phyloP scores from a whole-genome alignment of 345 rosid species.

The Lumnitzera littorea region DNA sequence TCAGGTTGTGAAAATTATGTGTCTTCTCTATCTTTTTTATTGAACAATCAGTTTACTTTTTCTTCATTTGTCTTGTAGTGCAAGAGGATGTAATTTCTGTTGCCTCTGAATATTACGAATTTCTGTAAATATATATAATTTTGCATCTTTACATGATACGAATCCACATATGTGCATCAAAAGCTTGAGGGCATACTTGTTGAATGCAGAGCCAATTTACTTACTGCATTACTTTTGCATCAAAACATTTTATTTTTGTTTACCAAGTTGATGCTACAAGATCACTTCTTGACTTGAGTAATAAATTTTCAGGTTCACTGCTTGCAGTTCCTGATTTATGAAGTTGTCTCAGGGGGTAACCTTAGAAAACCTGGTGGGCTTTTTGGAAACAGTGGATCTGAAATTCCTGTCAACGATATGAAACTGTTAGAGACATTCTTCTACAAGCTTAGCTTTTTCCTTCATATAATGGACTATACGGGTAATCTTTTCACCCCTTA shows the following conservation, averaged over 20 bases:
- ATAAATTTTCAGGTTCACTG: constrained; percentile 67
- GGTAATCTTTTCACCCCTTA: constrained; percentile 34
- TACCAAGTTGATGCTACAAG: not conserved
- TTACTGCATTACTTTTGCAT: too few species aligned
- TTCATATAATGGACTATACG: constrained; percentile 89
- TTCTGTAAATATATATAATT: too few species aligned
- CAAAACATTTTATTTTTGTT: too few species aligned
- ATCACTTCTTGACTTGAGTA: not conserved
- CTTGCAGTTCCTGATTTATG: constrained; percentile 93
- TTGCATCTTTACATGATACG: too few species aligned
- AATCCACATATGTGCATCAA: too few species aligned
- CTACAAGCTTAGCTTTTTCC: constrained; percentile 96
- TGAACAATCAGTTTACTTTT: too few species aligned
- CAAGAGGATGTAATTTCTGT: too few species aligned
- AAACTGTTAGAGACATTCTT: constrained; percentile 95
- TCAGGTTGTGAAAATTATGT: constrained; percentile 49
- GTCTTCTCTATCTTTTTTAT: constrained; percentile 1
- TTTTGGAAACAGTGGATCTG: constrained; percentile 96
- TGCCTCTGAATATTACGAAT: too few species aligned
- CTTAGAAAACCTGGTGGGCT: constrained; percentile 97
- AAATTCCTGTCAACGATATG: constrained; percentile 85
- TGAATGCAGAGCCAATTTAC: too few species aligned
- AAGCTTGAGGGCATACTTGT: too few species aligned
- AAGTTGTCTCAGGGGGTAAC: constrained; percentile 99
- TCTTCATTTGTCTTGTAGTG: too few species aligned